phyloP scores from a whole-genome alignment of 352 stramenopile genomes.

The Peronosclerospora sorghi region DNA sequence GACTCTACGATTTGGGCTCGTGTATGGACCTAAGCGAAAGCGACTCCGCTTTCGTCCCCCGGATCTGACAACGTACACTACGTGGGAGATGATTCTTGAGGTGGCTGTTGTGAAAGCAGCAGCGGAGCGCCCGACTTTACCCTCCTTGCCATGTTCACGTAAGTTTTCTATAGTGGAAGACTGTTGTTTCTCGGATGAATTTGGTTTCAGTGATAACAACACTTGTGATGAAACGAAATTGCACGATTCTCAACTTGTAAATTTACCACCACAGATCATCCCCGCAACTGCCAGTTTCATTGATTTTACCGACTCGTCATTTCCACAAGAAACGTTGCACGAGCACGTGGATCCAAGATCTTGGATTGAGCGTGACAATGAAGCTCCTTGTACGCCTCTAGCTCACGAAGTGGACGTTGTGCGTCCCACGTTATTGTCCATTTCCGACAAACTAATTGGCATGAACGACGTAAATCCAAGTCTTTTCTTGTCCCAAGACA shows the following conservation, averaged over 20 bases:
- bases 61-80: constrained; percentile 15
- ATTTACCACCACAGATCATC: background rate
- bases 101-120: constrained; percentile 20
- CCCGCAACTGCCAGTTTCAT: constrained; percentile 68
- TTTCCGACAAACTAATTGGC: no score
- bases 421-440: no score
- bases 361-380: no score
- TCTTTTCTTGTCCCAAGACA: no score
- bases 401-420: no score
- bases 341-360: no score
- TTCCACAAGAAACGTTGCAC: no score
- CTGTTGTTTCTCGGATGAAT: constrained; percentile 16
- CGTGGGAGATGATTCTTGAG: constrained; percentile 7
- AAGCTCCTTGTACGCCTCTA: no score
- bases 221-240: constrained; percentile 7
- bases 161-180: constrained; percentile 15
- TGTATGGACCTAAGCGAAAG: constrained; percentile 16
- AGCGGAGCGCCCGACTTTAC: constrained; percentile 15
- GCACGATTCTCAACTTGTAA: background rate
- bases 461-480: no score
- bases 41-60: constrained; percentile 19
- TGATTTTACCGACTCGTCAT: no score
- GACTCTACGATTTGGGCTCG: constrained; percentile 14
- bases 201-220: constrained; percentile 20
- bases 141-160: constrained; percentile 10